phyloP scores from a whole-genome alignment of 768 basidiomycete species.

The Daedaleopsis nitida region DNA sequence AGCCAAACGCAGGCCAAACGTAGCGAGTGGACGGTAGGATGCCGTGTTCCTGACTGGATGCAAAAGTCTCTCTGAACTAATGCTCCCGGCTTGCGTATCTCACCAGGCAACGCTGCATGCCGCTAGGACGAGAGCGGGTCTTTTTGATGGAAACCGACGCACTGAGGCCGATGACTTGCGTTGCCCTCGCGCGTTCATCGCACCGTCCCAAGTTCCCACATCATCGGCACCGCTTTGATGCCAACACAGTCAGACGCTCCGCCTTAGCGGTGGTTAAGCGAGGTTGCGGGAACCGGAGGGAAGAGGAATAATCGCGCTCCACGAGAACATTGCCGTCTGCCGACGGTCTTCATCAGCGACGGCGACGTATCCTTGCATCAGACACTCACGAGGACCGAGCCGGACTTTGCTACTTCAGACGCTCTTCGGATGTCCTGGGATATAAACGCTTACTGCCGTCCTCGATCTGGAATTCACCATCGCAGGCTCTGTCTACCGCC shows the following conservation, averaged over 20 bases:
- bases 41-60: background rate
- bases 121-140: no score
- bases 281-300: slow-evolving; percentile 6
- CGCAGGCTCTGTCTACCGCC: background rate
- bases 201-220: background rate
- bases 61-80: background rate
- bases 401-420: background rate
- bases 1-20: background rate
- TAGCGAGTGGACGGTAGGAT: background rate
- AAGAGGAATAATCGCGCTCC: slow-evolving; percentile 13
- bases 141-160: no score
- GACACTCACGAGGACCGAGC: background rate
- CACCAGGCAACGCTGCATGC: no score
- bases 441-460: background rate
- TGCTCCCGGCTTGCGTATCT: no score
- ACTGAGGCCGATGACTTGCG: no score
- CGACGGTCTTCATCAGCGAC: background rate
- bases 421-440: background rate
- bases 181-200: background rate
- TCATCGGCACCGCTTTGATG: background rate
- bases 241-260: background rate
- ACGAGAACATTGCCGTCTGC: background rate
- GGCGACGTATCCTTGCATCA: background rate
- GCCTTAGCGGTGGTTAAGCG: background rate
- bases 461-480: background rate